Base-by-base conservation (phyloP, 148 eudicot species). In the Camellia lanceoleosa region DNA sequence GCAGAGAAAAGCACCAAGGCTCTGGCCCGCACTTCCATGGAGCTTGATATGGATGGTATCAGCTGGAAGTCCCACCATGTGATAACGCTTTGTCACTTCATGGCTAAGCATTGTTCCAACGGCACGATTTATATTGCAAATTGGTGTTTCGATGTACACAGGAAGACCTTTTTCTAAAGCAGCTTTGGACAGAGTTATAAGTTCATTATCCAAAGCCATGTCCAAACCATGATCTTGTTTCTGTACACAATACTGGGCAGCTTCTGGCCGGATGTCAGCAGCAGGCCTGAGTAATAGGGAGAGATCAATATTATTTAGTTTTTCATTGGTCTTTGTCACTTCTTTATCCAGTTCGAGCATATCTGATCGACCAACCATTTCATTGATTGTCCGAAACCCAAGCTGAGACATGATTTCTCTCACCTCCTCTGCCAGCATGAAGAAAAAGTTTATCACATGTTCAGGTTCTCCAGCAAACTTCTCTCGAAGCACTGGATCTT, bases 401-500 rank as follows among this genome's bases (percentile, higher is more conserved):
- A 97, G 93, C 83, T 90, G 85, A 75, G 98, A 92, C 98, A 97
- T 97, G 61, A 94, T 97, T 83, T 97, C 99, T 78, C 99, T 91
- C 77, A 97, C 83, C 79, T 97, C 99, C 80, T 97, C 99, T 42
- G 99, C 99, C 70, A 97, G 81, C 99, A 97, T 92, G 84, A 97
- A 97, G 83, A 97, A 94, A 87, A 94, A 97, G 81, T 97, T 97
- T 74, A 97, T 97, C 8, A 97, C 99, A 71, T 97, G 98, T 76
- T 97, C 99, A 3, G 99, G 99, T 76, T 97, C 95, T 65, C 99
- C 99, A 6, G 98, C 98, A 79, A 97, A 97, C 82, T 97, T 97
- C 66, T 92, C 96, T 73, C 99, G 84, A 61, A 97, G 94, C 73
- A 97, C 93, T 65, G 99, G 99, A 83, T 97, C 99, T 85, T 97